Percentiles rank a stretch among this genome's conserved stretches.
phyloP scores from a whole-genome alignment of 2,329 filamentous ascomycete genomes.

The Ophioceras dolichostomum region DNA sequence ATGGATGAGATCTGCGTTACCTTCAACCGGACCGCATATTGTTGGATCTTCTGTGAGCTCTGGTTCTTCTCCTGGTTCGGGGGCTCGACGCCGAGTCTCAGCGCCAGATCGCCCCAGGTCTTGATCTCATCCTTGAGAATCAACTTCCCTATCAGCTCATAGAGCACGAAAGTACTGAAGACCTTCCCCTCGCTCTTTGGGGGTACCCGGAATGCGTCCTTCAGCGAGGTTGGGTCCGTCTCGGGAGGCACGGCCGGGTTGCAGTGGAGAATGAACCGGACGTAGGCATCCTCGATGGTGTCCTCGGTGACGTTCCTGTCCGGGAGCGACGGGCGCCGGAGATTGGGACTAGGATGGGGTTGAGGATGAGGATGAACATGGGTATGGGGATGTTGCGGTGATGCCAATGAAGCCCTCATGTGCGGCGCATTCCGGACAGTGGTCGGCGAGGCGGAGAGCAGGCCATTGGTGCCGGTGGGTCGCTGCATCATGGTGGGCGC shows the following conservation, averaged over 20 bases:
- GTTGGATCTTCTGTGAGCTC: constrained; percentile 86
- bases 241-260: constrained; percentile 68
- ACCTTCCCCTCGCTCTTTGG: constrained; percentile 81
- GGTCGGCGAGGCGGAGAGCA: too few species aligned
- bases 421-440: too few species aligned
- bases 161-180: constrained; percentile 69
- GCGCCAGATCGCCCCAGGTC: constrained; percentile 82
- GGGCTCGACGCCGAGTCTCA: constrained; percentile 78
- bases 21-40: constrained; percentile 89
- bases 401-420: too few species aligned
- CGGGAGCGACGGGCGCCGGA: constrained; percentile 39
- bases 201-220: constrained; percentile 64
- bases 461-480: not conserved
- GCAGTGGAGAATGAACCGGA: constrained; percentile 78
- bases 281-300: constrained; percentile 71
- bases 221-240: constrained; percentile 57
- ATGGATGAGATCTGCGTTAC: constrained; percentile 31
- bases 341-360: too few species aligned
- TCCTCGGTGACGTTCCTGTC: constrained; percentile 53
- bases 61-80: constrained; percentile 72
- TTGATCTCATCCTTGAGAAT: constrained; percentile 68
- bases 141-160: constrained; percentile 65
- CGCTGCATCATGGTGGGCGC: constrained; percentile 1
- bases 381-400: too few species aligned
- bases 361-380: too few species aligned